A percentile compares a stretch with the other conserved stretches of the same genome.
phyloP scores from a whole-genome alignment of 495 filamentous ascomycete genomes.

The Margaritispora aquatica region DNA sequence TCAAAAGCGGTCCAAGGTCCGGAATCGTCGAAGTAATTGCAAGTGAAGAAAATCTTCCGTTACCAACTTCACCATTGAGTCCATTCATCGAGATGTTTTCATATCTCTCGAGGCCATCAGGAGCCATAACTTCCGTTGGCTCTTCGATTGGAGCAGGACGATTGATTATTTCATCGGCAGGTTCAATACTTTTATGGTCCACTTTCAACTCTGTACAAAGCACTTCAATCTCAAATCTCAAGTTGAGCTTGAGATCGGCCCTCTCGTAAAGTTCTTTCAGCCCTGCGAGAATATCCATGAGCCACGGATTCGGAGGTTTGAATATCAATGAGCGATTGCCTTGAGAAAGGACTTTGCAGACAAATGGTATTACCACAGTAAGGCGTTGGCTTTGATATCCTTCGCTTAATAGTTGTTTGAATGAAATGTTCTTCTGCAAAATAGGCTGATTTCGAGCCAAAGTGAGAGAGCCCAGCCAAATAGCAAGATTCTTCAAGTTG shows the following conservation, averaged over 20 bases:
- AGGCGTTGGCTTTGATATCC: conserved; percentile 85
- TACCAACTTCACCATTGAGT: conserved; percentile 60
- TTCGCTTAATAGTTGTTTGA: conserved; percentile 91
- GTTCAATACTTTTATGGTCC: conserved; percentile 80
- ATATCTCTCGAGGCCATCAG: conserved; percentile 70
- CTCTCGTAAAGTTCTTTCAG: conserved; percentile 88
- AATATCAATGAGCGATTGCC: conserved; percentile 83
- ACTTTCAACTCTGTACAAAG: conserved; percentile 87
- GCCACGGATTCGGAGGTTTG: conserved; percentile 91
- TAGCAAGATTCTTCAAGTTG: conserved; percentile 85
- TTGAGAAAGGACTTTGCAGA: conserved; percentile 87
- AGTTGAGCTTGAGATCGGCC: conserved; percentile 88
- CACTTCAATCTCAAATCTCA: conserved; percentile 98
- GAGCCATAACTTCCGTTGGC: conserved; percentile 47
- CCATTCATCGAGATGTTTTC: conserved; percentile 70
- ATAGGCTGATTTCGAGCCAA: conserved; percentile 93
- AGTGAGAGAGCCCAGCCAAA: conserved; percentile 90
- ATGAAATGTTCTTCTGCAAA: conserved; percentile 93
- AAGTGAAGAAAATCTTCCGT: conserved; percentile 64
- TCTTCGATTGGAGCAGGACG: conserved; percentile 54
- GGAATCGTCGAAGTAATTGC: conserved; percentile 70
- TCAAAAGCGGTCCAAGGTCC: conserved; percentile 65
- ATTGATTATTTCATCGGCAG: conserved; percentile 72
- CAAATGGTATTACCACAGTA: conserved; percentile 88
- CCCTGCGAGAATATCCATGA: conserved; percentile 86